Conservation (phyloP, 2,329 filamentous ascomycete species). For the Paecilomyces sp. region DNA sequence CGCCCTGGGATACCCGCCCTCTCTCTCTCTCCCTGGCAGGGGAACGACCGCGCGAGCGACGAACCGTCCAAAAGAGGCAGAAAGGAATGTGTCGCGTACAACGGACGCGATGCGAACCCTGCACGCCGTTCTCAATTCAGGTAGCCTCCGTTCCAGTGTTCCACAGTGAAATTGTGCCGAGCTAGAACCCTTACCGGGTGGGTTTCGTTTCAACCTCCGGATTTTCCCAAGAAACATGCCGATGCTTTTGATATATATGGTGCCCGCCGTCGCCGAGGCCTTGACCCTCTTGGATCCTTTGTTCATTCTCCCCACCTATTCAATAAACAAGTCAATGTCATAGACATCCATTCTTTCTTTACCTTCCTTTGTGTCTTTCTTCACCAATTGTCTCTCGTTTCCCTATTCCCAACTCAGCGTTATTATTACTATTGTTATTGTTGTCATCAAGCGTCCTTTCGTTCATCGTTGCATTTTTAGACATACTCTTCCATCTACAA, state of each 20-base stretch:
- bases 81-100: slow-evolving; percentile 1
- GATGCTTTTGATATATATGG: not conserved
- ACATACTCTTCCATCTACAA: not conserved
- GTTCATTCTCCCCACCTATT: slow-evolving; percentile 7
- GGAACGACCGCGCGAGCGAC: not conserved
- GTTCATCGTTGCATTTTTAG: not conserved
- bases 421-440: slow-evolving; percentile 13
- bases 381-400: slow-evolving; percentile 9
- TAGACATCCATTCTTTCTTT: slow-evolving; percentile 17
- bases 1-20: not conserved
- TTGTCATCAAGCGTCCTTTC: not conserved
- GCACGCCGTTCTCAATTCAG: not conserved
- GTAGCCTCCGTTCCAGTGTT: not conserved
- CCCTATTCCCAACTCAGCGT: slow-evolving; percentile 13
- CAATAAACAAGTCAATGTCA: slow-evolving; percentile 15
- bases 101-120: not conserved
- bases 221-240: not conserved
- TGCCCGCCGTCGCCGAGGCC: not conserved
- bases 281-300: slow-evolving; percentile 1
- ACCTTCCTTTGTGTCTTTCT: slow-evolving; percentile 7
- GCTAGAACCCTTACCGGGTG: not conserved
- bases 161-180: not conserved
- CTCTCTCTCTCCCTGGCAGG: not conserved
- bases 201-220: not conserved
- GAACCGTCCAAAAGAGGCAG: not conserved